Evolutionary conservation across 2,329 filamentous ascomycete genomes (phyloP).

Genomic region (Stagonosporopsis rhizophila): DNA sequence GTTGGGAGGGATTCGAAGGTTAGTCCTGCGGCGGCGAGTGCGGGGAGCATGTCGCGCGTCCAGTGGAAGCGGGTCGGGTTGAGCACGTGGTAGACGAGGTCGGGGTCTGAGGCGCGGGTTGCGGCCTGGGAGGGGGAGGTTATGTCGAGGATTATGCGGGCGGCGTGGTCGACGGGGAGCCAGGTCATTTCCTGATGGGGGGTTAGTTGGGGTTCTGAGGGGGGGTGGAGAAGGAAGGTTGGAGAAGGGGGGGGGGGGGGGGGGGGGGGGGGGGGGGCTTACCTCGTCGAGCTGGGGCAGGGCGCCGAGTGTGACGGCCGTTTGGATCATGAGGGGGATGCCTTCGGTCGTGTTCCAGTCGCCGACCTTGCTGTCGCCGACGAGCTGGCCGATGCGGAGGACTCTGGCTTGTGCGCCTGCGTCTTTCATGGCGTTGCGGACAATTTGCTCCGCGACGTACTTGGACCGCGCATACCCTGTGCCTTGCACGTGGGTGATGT

Average conservation of each 20-base stretch:
- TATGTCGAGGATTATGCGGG: slow-evolving; percentile 42
- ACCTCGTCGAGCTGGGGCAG: slow-evolving; percentile 55
- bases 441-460: slow-evolving; percentile 57
- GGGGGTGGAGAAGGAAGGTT: no score
- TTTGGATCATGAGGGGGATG: slow-evolving; percentile 59
- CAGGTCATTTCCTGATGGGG: slow-evolving; percentile 40
- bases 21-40: slow-evolving; percentile 54
- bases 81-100: slow-evolving; percentile 60
- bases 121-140: background rate
- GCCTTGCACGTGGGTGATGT: slow-evolving; percentile 53
- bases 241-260: background rate
- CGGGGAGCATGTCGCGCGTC: slow-evolving; percentile 62
- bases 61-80: slow-evolving; percentile 61
- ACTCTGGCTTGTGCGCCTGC: slow-evolving; percentile 41
- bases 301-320: slow-evolving; percentile 55
- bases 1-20: slow-evolving; percentile 32
- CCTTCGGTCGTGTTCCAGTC: slow-evolving; percentile 61
- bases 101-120: slow-evolving; percentile 6
- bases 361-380: slow-evolving; percentile 56
- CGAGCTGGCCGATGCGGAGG: slow-evolving; percentile 55
- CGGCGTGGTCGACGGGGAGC: slow-evolving; percentile 55
- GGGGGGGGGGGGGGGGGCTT: background rate
- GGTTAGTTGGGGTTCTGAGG: background rate
- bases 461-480: slow-evolving; percentile 63
- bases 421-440: slow-evolving; percentile 31